phyloP scores from a whole-genome alignment of 2,329 filamentous ascomycete species.

The Rhexocercosporidium sp. region DNA sequence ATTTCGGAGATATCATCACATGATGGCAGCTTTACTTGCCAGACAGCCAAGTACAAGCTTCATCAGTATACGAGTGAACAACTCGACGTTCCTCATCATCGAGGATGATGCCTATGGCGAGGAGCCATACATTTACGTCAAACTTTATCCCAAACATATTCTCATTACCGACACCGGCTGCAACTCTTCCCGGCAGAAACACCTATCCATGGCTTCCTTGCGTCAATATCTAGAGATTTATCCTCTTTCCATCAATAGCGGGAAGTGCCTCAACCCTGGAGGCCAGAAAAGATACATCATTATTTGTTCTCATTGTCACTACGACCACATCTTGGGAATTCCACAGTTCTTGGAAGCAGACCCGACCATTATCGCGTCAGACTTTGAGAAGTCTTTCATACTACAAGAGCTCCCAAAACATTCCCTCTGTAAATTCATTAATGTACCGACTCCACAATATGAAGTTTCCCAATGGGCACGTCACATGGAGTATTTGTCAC shows the following conservation, averaged over 20 bases:
- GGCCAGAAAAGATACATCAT: slow-evolving; percentile 46
- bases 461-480: slow-evolving; percentile 48
- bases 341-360: slow-evolving; percentile 31
- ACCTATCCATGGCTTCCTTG: slow-evolving; percentile 43
- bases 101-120: slow-evolving; percentile 51
- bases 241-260: slow-evolving; percentile 44
- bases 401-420: slow-evolving; percentile 45
- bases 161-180: slow-evolving; percentile 54
- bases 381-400: slow-evolving; percentile 47
- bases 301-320: slow-evolving; percentile 54
- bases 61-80: slow-evolving; percentile 45
- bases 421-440: slow-evolving; percentile 48
- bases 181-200: slow-evolving; percentile 42
- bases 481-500: slow-evolving; percentile 43
- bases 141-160: slow-evolving; percentile 46
- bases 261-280: slow-evolving; percentile 45
- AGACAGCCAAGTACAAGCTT: slow-evolving; percentile 40
- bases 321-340: slow-evolving; percentile 47
- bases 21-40: neutral
- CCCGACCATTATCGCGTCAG: slow-evolving; percentile 43
- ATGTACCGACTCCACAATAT: slow-evolving; percentile 47
- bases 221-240: slow-evolving; percentile 49
- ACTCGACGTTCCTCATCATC: slow-evolving; percentile 49
- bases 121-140: slow-evolving; percentile 53
- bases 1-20: neutral